Percentiles rank a stretch among this genome's conserved stretches.
Conservation (phyloP, 2,329 filamentous ascomycete genomes). For the Neurospora sp. region DNA sequence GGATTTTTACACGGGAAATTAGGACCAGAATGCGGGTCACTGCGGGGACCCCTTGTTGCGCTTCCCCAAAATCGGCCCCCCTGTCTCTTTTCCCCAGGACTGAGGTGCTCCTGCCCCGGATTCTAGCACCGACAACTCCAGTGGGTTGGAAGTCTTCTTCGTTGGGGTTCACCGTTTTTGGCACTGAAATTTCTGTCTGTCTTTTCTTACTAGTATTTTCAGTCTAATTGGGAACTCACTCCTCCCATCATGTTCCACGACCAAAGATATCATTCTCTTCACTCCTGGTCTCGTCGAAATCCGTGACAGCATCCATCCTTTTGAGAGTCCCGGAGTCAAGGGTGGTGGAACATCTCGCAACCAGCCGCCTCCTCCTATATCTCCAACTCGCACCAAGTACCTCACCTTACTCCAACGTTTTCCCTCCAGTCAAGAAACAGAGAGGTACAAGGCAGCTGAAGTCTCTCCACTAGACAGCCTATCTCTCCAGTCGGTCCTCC, state of each 20-base stretch:
- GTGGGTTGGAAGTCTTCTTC: neutral
- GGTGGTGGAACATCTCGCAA: neutral
- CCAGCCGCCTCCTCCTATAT: neutral
- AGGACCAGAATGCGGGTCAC: neutral
- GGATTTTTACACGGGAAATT: neutral
- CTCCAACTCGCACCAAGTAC: neutral
- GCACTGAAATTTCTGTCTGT: neutral
- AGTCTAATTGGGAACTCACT: neutral
- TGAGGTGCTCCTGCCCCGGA: neutral
- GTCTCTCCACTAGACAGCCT: neutral
- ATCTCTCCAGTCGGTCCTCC: neutral
- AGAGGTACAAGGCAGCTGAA: neutral
- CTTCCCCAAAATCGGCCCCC: neutral
- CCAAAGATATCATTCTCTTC: neutral
- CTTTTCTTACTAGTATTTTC: neutral
- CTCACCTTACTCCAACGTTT: neutral
- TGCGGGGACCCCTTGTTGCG: neutral
- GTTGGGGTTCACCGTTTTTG: neutral
- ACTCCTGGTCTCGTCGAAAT: neutral
- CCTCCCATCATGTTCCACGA: neutral
- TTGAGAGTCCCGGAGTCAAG: neutral
- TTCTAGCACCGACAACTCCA: neutral
- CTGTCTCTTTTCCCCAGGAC: neutral
- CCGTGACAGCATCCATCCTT: neutral
- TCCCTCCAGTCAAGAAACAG: neutral